phyloP scores from a whole-genome alignment of 441 rosid species.

The Pelargonium australe region DNA sequence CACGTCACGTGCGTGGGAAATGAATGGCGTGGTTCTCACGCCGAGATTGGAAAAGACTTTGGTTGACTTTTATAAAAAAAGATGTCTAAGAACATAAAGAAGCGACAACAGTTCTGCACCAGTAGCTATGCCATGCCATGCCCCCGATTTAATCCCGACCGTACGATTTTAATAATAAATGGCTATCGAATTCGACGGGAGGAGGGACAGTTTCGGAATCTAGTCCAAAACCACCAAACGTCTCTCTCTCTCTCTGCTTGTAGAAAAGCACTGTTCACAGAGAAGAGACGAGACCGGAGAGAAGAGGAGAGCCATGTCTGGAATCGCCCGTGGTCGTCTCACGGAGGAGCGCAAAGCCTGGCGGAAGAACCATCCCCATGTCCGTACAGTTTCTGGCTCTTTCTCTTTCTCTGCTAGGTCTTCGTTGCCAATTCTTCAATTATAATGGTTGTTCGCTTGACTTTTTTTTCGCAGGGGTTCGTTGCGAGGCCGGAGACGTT shows the following conservation, averaged over 20 bases:
- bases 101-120: no score
- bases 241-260: no score
- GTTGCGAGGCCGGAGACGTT: conserved; percentile 86
- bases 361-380: conserved; percentile 97
- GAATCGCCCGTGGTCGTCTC: conserved; percentile 93
- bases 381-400: conserved; percentile 25
- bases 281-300: no score
- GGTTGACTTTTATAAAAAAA: not conserved
- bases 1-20: no score
- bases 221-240: no score
- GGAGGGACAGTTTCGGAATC: no score
- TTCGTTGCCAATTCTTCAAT: not conserved
- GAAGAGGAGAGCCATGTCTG: no score
- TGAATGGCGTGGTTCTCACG: conserved; percentile 1
- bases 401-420: not conserved
- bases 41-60: not conserved
- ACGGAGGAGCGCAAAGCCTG: conserved; percentile 89
- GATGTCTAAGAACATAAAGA: no score
- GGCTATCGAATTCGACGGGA: not conserved
- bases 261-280: no score
- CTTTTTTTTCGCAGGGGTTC: conserved; percentile 66
- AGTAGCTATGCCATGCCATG: no score
- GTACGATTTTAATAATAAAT: not conserved
- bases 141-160: not conserved
- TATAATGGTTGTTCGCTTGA: not conserved